These are phyloP conservation scores for Fusarium sp. DNA, from an alignment of 2,329 filamentous ascomycete genomes.

Conservation along the genomic window DNA sequence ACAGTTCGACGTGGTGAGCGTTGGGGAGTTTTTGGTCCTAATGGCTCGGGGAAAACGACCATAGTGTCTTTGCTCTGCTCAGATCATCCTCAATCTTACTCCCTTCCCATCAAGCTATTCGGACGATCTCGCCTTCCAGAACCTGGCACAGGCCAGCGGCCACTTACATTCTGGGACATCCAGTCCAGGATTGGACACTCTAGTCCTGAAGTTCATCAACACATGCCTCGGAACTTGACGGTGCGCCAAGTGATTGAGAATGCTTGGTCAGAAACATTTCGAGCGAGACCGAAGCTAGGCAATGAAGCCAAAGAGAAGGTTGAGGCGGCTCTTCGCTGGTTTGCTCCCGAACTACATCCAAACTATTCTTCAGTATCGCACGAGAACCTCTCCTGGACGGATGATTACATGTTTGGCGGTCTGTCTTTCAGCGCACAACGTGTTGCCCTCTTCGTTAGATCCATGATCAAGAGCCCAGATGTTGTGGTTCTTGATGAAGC, in stretches of 20 bases:
- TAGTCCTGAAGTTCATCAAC: conserved; percentile 91
- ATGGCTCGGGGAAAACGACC: conserved; percentile 96
- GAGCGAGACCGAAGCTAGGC: conserved; percentile 73
- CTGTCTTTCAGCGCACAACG: conserved; percentile 85
- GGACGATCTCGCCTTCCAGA: conserved; percentile 82
- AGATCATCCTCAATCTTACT: conserved; percentile 95
- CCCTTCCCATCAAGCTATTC: conserved; percentile 86
- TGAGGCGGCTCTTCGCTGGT: conserved; percentile 77
- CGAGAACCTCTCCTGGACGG: conserved; percentile 68
- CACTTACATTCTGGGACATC: conserved; percentile 91
- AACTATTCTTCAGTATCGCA: conserved; percentile 39
- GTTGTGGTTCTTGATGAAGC: conserved; percentile 88
- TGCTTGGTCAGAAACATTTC: conserved; percentile 90
- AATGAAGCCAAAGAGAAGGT: conserved; percentile 66
- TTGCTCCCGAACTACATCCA: conserved; percentile 80
- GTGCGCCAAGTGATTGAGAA: conserved; percentile 81
- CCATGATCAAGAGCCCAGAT: conserved; percentile 81
- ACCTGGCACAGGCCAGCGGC: conserved; percentile 69
- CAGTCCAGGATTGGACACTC: conserved; percentile 91
- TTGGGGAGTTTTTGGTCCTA: conserved; percentile 93
- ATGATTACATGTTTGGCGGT: conserved; percentile 73
- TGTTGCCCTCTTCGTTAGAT: conserved; percentile 83
- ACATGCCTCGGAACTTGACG: conserved; percentile 83
- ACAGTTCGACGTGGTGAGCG: conserved; percentile 83
- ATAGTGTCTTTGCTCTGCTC: conserved; percentile 92